A percentile compares a stretch with the other conserved stretches of the same genome.
Conservation (phyloP, 2,329 filamentous ascomycete genomes). For the Fusarium bulbicola region DNA sequence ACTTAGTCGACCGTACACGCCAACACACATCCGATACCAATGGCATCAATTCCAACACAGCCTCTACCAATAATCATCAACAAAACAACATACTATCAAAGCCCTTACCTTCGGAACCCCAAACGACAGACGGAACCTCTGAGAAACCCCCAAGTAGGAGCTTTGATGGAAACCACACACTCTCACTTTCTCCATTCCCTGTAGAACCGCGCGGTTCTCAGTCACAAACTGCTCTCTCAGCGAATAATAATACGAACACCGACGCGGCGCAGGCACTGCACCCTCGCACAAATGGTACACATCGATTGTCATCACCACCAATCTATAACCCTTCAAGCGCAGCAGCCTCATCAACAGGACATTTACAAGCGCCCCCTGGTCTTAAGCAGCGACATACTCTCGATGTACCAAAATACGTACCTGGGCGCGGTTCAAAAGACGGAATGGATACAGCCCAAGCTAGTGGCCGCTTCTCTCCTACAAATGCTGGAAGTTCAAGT, state of each 20-base stretch:
- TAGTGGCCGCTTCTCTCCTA: slow-evolving; percentile 84
- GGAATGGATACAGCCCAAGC: slow-evolving; percentile 71
- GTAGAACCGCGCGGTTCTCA: slow-evolving; percentile 29
- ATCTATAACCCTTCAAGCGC: slow-evolving; percentile 57
- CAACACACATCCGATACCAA: slow-evolving; percentile 30
- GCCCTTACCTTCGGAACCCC: slow-evolving; percentile 36
- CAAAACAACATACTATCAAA: slow-evolving; percentile 31
- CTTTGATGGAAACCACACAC: slow-evolving; percentile 17
- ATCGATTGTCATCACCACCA: slow-evolving; percentile 73
- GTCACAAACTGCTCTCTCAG: slow-evolving; percentile 25
- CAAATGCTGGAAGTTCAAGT: slow-evolving; percentile 58
- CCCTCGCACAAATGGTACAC: slow-evolving; percentile 48
- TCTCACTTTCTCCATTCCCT: slow-evolving; percentile 17
- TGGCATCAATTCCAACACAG: slow-evolving; percentile 22
- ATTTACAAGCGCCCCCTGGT: slow-evolving; percentile 60
- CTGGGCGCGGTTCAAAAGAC: slow-evolving; percentile 78
- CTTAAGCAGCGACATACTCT: slow-evolving; percentile 87
- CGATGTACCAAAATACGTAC: slow-evolving; percentile 78
- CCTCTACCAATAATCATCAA: slow-evolving; percentile 20
- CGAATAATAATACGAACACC: slow-evolving; percentile 37
- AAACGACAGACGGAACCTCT: slow-evolving; percentile 14
- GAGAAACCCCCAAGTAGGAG: slow-evolving; percentile 29
- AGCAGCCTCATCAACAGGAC: slow-evolving; percentile 58
- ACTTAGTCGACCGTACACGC: slow-evolving; percentile 45
- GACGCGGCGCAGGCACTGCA: slow-evolving; percentile 41